phyloP scores from a whole-genome alignment of 768 basidiomycete genomes.

The Calocybe indica region DNA sequence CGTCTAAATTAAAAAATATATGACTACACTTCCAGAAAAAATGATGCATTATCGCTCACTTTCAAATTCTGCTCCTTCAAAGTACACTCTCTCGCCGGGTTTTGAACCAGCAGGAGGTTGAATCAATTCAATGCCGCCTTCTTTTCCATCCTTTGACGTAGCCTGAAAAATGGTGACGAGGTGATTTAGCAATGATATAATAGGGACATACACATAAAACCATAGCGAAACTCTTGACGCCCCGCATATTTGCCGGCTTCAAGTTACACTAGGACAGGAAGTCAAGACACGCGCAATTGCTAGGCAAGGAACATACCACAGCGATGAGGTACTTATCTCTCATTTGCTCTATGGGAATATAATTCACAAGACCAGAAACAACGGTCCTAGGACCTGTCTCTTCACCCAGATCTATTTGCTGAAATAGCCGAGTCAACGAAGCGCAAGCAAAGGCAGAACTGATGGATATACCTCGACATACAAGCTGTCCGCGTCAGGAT shows the following conservation, averaged over 20 bases:
- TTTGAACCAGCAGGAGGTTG: slow-evolving; percentile 80
- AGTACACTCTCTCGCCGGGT: slow-evolving; percentile 92
- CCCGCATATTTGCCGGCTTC: slow-evolving; percentile 95
- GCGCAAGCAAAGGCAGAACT: neutral
- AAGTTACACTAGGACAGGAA: slow-evolving; percentile 64
- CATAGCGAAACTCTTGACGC: slow-evolving; percentile 98
- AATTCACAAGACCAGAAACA: slow-evolving; percentile 93
- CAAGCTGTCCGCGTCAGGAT: slow-evolving; percentile 96
- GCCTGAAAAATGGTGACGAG: slow-evolving; percentile 44
- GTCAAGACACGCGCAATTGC: neutral
- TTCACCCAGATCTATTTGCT: slow-evolving; percentile 97
- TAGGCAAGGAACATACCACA: slow-evolving; percentile 46
- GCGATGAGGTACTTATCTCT: slow-evolving; percentile 75
- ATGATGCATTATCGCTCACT: slow-evolving; percentile 33
- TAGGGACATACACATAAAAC: slow-evolving; percentile 70
- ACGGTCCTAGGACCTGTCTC: slow-evolving; percentile 93
- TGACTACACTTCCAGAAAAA: neutral
- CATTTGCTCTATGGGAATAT: slow-evolving; percentile 95
- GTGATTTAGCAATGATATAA: neutral
- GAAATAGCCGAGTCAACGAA: slow-evolving; percentile 9
- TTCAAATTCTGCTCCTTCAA: slow-evolving; percentile 86
- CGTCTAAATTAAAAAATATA: slow-evolving; percentile 29
- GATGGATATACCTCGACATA: slow-evolving; percentile 73
- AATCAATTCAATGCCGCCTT: slow-evolving; percentile 86
- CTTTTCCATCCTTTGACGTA: slow-evolving; percentile 84